phyloP scores from a whole-genome alignment of 495 filamentous ascomycete species.

The Paragyromitra xinjiangensis region DNA sequence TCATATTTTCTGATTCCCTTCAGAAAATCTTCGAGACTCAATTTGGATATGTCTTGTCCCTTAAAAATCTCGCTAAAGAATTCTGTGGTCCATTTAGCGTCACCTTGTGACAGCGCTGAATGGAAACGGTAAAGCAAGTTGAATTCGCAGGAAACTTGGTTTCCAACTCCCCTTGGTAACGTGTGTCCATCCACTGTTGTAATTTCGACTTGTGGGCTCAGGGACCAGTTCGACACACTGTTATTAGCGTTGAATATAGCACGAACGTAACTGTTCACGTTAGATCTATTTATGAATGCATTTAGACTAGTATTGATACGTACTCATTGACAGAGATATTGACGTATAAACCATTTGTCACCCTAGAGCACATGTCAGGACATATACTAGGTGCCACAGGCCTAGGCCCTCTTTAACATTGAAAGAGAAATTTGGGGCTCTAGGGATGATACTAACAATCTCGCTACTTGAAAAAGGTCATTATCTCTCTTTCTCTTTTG shows the following conservation, averaged over 20 bases:
- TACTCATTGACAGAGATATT: slow-evolving; percentile 59
- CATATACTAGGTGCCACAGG: neutral
- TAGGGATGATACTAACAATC: slow-evolving; percentile 54
- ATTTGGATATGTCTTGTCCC: slow-evolving; percentile 64
- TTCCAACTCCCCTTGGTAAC: slow-evolving; percentile 64
- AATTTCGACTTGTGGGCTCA: slow-evolving; percentile 57
- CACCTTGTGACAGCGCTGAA: slow-evolving; percentile 68
- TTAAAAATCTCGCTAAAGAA: slow-evolving; percentile 65
- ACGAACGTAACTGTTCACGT: slow-evolving; percentile 51
- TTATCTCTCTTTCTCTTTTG: slow-evolving; percentile 57
- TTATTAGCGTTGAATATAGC: slow-evolving; percentile 51
- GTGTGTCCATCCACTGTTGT: slow-evolving; percentile 40
- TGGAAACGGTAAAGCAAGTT: slow-evolving; percentile 79
- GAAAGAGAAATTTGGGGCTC: neutral
- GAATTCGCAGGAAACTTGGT: slow-evolving; percentile 77
- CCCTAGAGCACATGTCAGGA: slow-evolving; percentile 30
- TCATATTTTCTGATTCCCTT: slow-evolving; percentile 66
- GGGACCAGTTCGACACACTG: slow-evolving; percentile 47
- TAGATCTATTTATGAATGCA: slow-evolving; percentile 48
- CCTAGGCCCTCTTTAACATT: neutral
- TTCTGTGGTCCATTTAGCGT: slow-evolving; percentile 72
- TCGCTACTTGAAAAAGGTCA: slow-evolving; percentile 60
- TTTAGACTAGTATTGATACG: slow-evolving; percentile 48
- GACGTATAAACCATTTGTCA: slow-evolving; percentile 59
- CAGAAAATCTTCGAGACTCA: slow-evolving; percentile 65